Conservation (phyloP, 345 rosid species). For the Arabidopsis arenosa region DNA sequence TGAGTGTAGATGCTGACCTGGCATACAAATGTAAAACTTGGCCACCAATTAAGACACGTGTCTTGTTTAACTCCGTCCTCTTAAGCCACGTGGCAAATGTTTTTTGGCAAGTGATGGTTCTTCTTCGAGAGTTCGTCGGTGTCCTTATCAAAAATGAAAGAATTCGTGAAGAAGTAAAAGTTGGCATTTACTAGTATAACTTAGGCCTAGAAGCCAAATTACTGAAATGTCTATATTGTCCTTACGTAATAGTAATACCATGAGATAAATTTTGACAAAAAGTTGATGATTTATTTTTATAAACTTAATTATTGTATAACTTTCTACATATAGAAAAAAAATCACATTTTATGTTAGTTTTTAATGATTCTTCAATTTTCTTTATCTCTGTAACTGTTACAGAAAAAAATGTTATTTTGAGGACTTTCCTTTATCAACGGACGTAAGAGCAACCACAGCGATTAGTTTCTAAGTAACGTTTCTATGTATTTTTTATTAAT, state of each 20-base stretch:
- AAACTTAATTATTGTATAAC: no score
- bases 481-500: no score
- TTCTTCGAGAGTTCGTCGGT: conserved; percentile 39
- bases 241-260: no score
- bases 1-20: conserved; percentile 25
- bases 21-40: conserved; percentile 11
- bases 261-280: no score
- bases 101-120: neutral
- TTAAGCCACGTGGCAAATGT: conserved; percentile 19
- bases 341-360: no score
- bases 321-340: no score
- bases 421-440: conserved; percentile 9
- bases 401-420: neutral
- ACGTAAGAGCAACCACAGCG: no score
- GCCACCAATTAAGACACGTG: conserved; percentile 27
- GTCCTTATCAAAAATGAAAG: conserved; percentile 24
- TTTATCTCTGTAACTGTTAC: no score
- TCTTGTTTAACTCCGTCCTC: conserved; percentile 14
- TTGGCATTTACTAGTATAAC: neutral
- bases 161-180: conserved; percentile 10
- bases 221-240: conserved; percentile 17
- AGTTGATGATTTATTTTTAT: no score
- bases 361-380: no score
- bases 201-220: neutral
- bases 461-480: no score